Percentiles rank a stretch among this genome's conserved stretches.
Evolutionary conservation across 108 stramenopile species (phyloP).

Genomic region (Nannochloropsis granulata): DNA sequence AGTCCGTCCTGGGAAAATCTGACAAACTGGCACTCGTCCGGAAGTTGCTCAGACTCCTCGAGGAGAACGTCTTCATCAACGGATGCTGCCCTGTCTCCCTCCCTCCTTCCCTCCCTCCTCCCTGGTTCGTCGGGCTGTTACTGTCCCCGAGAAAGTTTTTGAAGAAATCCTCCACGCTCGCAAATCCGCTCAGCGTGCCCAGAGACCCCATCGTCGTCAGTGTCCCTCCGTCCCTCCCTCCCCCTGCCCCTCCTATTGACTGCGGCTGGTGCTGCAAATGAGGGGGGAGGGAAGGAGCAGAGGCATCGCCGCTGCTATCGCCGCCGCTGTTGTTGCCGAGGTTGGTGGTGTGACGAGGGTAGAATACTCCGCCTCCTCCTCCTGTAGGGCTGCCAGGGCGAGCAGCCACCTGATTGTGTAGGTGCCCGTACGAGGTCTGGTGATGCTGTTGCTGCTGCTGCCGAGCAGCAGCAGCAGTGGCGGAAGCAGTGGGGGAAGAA

Average conservation of each 20-base stretch:
- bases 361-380: not conserved
- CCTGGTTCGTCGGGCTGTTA: not conserved
- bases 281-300: not conserved
- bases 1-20: constrained; percentile 39
- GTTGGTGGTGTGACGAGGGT: not conserved
- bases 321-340: not conserved
- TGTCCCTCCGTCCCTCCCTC: not conserved
- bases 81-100: not conserved
- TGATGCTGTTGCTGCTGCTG: not conserved
- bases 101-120: not conserved
- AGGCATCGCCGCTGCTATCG: too few relatives aligned
- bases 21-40: constrained; percentile 35
- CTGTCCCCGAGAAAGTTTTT: not conserved
- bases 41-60: not conserved
- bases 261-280: not conserved
- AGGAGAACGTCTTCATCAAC: not conserved
- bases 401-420: not conserved
- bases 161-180: constrained; percentile 50
- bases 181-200: constrained; percentile 16
- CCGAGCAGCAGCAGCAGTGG: not conserved
- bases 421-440: not conserved
- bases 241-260: not conserved
- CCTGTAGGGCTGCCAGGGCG: not conserved
- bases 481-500: not conserved
- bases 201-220: not conserved